Conservation (phyloP, 225 moss, liverwort and hornwort genomes). For the Straminergon stramineum region DNA sequence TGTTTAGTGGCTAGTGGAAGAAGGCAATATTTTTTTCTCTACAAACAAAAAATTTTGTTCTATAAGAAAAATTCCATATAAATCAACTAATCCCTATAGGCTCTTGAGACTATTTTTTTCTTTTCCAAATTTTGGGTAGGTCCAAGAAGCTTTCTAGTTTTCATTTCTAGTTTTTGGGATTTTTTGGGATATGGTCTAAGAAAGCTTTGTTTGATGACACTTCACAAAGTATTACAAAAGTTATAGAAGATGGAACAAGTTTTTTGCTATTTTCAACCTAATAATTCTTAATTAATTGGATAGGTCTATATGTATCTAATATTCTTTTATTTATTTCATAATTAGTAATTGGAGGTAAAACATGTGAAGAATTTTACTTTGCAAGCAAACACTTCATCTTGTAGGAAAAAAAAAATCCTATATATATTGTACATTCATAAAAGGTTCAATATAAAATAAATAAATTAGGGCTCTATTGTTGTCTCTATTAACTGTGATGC, state of each 20-base stretch:
- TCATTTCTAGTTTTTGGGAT: not conserved
- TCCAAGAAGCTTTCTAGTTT: not conserved
- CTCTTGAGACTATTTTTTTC: not conserved
- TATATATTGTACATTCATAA: not conserved
- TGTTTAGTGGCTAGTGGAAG: not conserved
- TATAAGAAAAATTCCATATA: not conserved
- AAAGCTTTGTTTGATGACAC: not conserved
- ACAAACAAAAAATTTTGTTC: too few relatives aligned
- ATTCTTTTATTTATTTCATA: too few relatives aligned
- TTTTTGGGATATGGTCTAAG: not conserved
- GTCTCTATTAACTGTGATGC: fast-evolving
- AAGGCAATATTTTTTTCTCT: not conserved
- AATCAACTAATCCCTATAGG: not conserved
- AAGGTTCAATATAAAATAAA: not conserved
- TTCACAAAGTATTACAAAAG: not conserved
- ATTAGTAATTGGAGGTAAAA: too few relatives aligned
- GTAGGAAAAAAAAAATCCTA: not conserved
- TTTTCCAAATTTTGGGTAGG: too few relatives aligned
- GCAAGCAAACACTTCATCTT: not conserved
- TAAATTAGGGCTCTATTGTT: too few relatives aligned
- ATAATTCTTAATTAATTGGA: too few relatives aligned
- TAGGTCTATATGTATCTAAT: too few relatives aligned
- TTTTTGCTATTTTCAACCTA: not conserved
- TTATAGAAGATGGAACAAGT: not conserved
- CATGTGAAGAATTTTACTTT: not conserved